phyloP scores from a whole-genome alignment of 768 basidiomycete species.

The Royoungia palumana region DNA sequence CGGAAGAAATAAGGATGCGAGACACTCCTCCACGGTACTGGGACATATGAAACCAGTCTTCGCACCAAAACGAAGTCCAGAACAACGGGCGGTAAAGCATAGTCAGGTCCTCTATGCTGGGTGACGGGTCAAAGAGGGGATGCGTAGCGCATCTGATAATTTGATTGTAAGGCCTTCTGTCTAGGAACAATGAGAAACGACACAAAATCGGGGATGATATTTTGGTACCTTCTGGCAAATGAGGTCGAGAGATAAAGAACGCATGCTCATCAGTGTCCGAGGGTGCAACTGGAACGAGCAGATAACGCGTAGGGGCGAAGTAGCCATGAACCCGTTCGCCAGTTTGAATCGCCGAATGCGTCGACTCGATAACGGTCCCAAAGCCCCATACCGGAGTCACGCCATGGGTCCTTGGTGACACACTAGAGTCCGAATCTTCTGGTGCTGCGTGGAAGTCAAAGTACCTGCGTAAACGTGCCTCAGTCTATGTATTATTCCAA shows the following conservation, averaged over 20 bases:
- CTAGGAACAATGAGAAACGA: constrained; percentile 29
- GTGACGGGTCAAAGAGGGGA: constrained; percentile 48
- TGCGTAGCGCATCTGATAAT: constrained; percentile 57
- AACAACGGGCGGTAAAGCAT: constrained; percentile 74
- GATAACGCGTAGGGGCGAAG: constrained; percentile 56
- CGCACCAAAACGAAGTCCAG: constrained; percentile 75
- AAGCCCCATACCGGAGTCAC: constrained; percentile 74
- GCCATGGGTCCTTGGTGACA: constrained; percentile 52
- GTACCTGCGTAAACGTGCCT: constrained; percentile 45
- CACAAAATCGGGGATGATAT: neutral
- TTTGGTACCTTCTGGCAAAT: constrained; percentile 54
- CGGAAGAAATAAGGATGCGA: constrained; percentile 59
- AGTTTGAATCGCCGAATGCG: constrained; percentile 42
- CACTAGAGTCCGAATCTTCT: constrained; percentile 24
- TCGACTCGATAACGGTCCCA: constrained; percentile 51
- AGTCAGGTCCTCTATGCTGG: constrained; percentile 53
- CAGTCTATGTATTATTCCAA: neutral
- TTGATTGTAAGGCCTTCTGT: constrained; percentile 68
- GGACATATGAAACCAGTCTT: constrained; percentile 60
- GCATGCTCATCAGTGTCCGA: constrained; percentile 48
- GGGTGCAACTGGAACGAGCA: constrained; percentile 50
- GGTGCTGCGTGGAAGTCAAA: constrained; percentile 64
- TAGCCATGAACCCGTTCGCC: constrained; percentile 65
- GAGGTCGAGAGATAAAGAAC: constrained; percentile 58
- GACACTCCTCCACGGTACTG: constrained; percentile 48